Percentiles rank a stretch among this genome's conserved stretches.
phyloP scores from a whole-genome alignment of 805 yeast species.

The Kodamaea fukazawae region DNA sequence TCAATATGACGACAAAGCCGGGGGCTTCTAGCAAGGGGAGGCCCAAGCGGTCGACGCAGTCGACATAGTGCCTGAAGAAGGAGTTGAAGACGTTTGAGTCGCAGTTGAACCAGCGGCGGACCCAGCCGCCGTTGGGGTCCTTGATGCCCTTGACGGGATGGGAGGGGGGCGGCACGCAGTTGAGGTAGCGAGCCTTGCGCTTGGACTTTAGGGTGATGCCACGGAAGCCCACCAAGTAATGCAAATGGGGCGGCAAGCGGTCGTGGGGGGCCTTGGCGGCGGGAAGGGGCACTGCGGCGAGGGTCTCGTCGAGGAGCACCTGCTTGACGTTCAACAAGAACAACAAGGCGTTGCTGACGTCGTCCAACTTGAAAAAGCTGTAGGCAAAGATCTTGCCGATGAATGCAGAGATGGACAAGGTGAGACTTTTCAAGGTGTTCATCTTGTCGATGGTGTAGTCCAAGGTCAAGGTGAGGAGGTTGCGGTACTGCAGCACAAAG shows the following conservation, averaged over 20 bases:
- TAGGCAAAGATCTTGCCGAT: slow-evolving; percentile 71
- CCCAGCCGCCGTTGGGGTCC: slow-evolving; percentile 64
- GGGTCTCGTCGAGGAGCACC: slow-evolving; percentile 30
- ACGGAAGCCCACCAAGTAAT: slow-evolving; percentile 28
- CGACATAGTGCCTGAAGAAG: slow-evolving; percentile 57
- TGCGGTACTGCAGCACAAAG: slow-evolving; percentile 24
- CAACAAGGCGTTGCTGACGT: slow-evolving; percentile 54
- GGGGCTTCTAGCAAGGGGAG: slow-evolving; percentile 31
- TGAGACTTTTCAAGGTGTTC: slow-evolving; percentile 45
- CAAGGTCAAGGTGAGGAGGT: slow-evolving; percentile 49
- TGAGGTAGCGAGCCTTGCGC: slow-evolving; percentile 26
- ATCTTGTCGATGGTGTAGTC: slow-evolving; percentile 50
- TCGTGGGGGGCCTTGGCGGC: slow-evolving; percentile 3
- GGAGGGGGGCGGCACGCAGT: slow-evolving; percentile 38
- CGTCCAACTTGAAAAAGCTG: slow-evolving; percentile 52
- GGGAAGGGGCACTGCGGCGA: neutral
- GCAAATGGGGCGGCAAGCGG: slow-evolving; percentile 29
- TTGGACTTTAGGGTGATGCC: slow-evolving; percentile 26
- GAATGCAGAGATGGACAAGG: slow-evolving; percentile 61
- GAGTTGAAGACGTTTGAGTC: slow-evolving; percentile 60
- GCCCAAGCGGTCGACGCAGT: slow-evolving; percentile 8
- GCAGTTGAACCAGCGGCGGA: slow-evolving; percentile 54
- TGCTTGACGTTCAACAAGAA: slow-evolving; percentile 58
- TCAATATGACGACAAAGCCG: slow-evolving; percentile 43
- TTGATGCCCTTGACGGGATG: slow-evolving; percentile 48